Base-by-base conservation (phyloP, 1,284 basidiomycete species). In the Ustilago curta region DNA sequence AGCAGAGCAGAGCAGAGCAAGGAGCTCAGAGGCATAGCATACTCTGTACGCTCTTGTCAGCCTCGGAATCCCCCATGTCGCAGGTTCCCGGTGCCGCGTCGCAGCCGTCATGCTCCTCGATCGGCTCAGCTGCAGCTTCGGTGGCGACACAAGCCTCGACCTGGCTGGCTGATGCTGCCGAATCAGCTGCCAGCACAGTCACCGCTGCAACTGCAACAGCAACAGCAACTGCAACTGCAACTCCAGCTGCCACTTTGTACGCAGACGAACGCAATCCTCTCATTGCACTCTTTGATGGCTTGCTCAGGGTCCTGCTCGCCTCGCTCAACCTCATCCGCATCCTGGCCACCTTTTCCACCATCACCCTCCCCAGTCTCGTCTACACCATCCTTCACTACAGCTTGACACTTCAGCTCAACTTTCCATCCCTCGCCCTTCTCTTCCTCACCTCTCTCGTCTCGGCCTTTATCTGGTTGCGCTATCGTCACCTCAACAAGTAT, bases 391-490 rank as follows among this genome's bases (percentile, higher is more conserved):
- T 84, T 6, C 81, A 82, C 52, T 83, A 83, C 66, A 81, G 77
- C 56, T 72, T 84, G 39, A 84, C 82, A 2, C 75, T 84, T 4
- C 81, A 81, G 67, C 79, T 84, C 70, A 82, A 78, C 53, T 84
- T 84, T 27, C 79, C 82, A 1, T 73, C 78, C 0, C 73, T 84
- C 3, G 70, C 76, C 11, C 63, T 83, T 5, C 74, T 83, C 51
- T 74, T 79, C 56, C 31, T 82, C 40, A 62, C 58, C 11, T 70
- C 63, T 7, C 18, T 78, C 6, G 52, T 78, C 12, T 70, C 64
- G 1, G 72, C 72, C n/a, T 75, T 84, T 39, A 52, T 84, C 44
- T 82, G 78, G 80, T 93, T 84, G 37, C 70, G 83, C 4, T 84
- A 84, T 49, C 52, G 78, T 9, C 74, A 83, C 55, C 75, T 83